phyloP scores from a whole-genome alignment of 495 filamentous ascomycete genomes.

The Sordaria brevicollis region DNA sequence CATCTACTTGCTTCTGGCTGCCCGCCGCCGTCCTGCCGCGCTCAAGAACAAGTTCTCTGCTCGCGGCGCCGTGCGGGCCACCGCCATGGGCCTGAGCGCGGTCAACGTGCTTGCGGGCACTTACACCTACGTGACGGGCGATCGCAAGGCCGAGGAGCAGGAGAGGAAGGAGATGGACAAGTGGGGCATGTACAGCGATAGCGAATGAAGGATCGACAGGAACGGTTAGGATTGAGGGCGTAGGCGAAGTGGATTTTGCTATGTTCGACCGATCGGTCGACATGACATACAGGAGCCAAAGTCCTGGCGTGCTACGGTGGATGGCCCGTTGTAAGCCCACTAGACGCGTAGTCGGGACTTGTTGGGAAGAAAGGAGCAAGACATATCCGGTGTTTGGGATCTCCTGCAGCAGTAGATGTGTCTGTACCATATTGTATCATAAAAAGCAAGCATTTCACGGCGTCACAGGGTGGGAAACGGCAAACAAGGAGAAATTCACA shows the following conservation, averaged over 20 bases:
- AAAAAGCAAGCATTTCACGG: background rate
- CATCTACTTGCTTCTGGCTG: constrained; percentile 70
- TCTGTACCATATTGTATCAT: background rate
- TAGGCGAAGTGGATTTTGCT: background rate
- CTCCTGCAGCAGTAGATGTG: background rate
- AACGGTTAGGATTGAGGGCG: background rate
- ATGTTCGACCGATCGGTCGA: background rate
- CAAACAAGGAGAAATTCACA: background rate
- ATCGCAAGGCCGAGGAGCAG: constrained; percentile 39
- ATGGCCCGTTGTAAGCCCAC: background rate
- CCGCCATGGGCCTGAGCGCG: constrained; percentile 59
- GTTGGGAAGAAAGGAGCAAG: background rate
- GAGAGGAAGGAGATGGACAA: constrained; percentile 35
- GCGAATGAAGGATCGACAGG: constrained; percentile 4
- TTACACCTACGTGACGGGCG: constrained; percentile 56
- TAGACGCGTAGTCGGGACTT: background rate
- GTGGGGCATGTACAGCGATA: constrained; percentile 26
- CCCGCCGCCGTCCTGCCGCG: constrained; percentile 48
- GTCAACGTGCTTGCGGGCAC: constrained; percentile 63
- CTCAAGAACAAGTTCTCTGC: constrained; percentile 51
- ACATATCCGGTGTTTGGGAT: background rate
- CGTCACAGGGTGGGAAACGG: background rate
- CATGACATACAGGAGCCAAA: background rate
- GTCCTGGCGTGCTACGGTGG: background rate
- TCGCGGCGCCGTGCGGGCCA: constrained; percentile 59